phyloP scores from a whole-genome alignment of 2,329 filamentous ascomycete genomes.

The Xylaria sp. region DNA sequence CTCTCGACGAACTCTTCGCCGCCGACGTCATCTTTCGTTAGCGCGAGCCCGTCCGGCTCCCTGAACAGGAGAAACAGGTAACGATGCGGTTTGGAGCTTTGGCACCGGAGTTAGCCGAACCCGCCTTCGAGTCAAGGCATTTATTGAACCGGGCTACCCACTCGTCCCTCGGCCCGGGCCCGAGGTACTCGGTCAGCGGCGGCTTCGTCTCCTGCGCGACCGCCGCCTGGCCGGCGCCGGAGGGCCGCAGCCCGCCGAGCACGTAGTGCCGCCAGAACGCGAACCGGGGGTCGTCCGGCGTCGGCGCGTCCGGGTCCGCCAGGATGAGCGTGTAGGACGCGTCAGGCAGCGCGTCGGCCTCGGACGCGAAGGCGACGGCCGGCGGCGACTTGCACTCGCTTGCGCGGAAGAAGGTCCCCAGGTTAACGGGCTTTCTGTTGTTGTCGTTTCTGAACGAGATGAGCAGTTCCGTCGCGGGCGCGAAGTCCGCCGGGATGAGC shows the following conservation, averaged over 20 bases:
- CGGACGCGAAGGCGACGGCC: conserved; percentile 40
- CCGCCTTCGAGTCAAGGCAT: neutral
- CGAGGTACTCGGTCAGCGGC: conserved; percentile 47
- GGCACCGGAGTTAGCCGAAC: conserved; percentile 12
- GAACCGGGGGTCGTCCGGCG: conserved; percentile 57
- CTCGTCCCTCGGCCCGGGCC: conserved; percentile 51
- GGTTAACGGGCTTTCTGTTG: conserved; percentile 36
- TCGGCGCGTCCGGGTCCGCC: conserved; percentile 58
- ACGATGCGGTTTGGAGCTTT: conserved; percentile 51
- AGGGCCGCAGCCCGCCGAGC: conserved; percentile 44
- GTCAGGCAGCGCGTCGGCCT: conserved; percentile 34
- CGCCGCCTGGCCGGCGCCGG: conserved; percentile 18
- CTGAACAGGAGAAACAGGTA: conserved; percentile 50
- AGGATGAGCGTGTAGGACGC: conserved; percentile 51
- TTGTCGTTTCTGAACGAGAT: conserved; percentile 43
- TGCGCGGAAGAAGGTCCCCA: conserved; percentile 46
- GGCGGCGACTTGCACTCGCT: conserved; percentile 43
- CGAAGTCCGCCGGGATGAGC: conserved; percentile 47
- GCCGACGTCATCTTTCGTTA: conserved; percentile 47
- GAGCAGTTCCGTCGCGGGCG: conserved; percentile 43
- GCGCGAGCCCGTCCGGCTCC: conserved; percentile 40
- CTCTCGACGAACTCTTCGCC: conserved; percentile 51
- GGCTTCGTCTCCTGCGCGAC: conserved; percentile 25
- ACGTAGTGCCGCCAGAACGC: conserved; percentile 60
- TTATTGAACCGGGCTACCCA: conserved; percentile 33